Base-by-base conservation (phyloP, 2,329 filamentous ascomycete species). In the Penicillium sp. region DNA sequence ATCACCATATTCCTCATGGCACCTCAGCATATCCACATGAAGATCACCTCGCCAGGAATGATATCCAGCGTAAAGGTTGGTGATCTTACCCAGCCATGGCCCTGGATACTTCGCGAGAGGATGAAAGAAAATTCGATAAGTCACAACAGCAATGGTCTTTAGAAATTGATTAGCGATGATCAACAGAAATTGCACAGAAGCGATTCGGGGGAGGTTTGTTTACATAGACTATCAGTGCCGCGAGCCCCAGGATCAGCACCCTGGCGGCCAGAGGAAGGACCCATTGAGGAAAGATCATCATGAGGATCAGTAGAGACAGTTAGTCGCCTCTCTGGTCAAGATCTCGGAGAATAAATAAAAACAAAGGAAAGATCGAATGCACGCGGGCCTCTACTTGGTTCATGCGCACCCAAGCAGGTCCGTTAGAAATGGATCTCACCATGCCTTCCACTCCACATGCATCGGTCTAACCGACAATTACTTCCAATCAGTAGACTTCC, bases 51-150 rank as follows among this genome's bases (percentile, higher is more conserved):
- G 62, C 21, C 55, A 57, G 2, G 32, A 38, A n/a, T 55, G 47
- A 16, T 47, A 55, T 1, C 24, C 48, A 1, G 27, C 39, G 8
- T 43, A 42, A 29, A 45, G 29, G n/a, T 29, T 43, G 27, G 61
- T 67, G 18, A 67, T 16, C 10, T 63, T 64, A 13, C 69, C 71
- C 9, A 73, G 45, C 43, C 62, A 69, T 1, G 72, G 71, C 9
- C 72, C 72, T 1, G 71, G 72, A 39, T 72, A 65, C 11, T 64
- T 62, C 14, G 70, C 63, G 11, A 74, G 45, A n/a, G 71, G 72
- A 55, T 66, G 63, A 39, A 71, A 64, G 54, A 58, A 68, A 3
- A 72, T 53, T 18, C 69, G 61, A 46, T 45, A 27, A 27, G 8
- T 6, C 8, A 5, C 24, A 27, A 27, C 24, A 27, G 8, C 5